Percentiles rank a stretch among this genome's conserved stretches.
These are phyloP conservation scores for Coemansia aciculifera DNA, from an alignment of 192 early-diverging fungal genomes.

Conservation along the genomic window DNA sequence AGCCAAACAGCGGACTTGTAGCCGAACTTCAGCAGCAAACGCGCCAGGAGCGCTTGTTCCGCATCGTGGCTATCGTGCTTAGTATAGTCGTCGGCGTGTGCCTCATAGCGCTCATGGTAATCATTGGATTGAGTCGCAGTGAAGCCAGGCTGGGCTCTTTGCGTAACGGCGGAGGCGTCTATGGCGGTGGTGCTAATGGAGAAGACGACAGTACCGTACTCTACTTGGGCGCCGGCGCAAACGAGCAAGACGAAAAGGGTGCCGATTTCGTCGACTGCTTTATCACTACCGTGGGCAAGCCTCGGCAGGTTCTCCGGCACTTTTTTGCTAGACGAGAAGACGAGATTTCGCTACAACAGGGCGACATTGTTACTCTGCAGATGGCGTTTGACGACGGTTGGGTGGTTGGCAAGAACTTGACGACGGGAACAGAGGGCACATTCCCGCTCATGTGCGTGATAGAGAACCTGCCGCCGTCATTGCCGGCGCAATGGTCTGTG, in stretches of 20 bases:
- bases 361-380: constrained; percentile 71
- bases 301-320: constrained; percentile 55
- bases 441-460: constrained; percentile 84
- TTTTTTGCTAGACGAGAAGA: constrained; percentile 72
- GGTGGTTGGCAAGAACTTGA: constrained; percentile 80
- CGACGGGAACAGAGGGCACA: constrained; percentile 69
- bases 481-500: constrained; percentile 54
- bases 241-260: constrained; percentile 13
- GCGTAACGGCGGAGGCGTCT: background rate
- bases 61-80: constrained; percentile 41
- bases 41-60: constrained; percentile 43
- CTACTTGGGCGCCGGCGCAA: constrained; percentile 7
- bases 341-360: constrained; percentile 70
- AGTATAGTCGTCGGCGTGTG: constrained; percentile 40
- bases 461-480: constrained; percentile 26
- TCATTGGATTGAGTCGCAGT: constrained; percentile 23
- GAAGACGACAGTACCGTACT: constrained; percentile 30
- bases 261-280: constrained; percentile 50
- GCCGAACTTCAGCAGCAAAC: constrained; percentile 31
- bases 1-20: constrained; percentile 1
- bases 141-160: background rate
- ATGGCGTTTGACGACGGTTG: constrained; percentile 87
- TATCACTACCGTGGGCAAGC: constrained; percentile 39
- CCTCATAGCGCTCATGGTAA: constrained; percentile 23
- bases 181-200: background rate